Base-by-base conservation (phyloP, 2,329 filamentous ascomycete species). In the Hypomyces perniciosus region DNA sequence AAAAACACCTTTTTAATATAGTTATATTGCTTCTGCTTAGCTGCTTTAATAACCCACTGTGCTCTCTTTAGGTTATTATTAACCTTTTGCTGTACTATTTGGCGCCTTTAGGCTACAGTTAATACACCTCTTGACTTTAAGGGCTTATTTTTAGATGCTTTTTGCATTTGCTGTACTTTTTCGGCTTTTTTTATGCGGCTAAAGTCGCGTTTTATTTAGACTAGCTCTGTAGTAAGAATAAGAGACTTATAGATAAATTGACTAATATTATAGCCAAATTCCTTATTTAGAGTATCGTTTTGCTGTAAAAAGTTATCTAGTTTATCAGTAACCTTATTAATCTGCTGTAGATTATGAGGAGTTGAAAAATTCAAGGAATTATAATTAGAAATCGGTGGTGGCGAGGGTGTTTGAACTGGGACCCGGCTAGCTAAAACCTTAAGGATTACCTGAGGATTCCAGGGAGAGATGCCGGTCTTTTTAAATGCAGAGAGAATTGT, bases 281-380 rank as follows among this genome's bases (percentile, higher is more conserved):
- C n/a, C 31, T 28, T 29, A 26, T 43, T 30, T 33, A 48, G 9
- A 12, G 26, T 33, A 13, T 4, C 13, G 42, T 42, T 40, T 29
- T 50, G 35, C 35, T 53, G 10, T 41, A 48, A 13, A 40, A 47
- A 28, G 48, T 50, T 30, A 28, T 48, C 40, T 48, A 45, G 31
- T 30, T 42, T 48, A 49, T 49, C 33, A 26, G 44, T 37, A 12
- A 50, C 43, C 29, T 51, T 51, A 41, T 51, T 46, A 3, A 51
- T 51, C 13, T 51, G 44, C 43, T 35, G 12, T 35, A 51, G 20
- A 3, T 34, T 51, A 38, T 8, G 33, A 35, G 49, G 44, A 13
- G 49, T 51, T 31, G 38, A 20, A 43, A 51, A 46, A n/a, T 46
- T 29, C 7, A 35, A 46, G 35, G 46, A 48, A 5, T 5, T 8